Evolutionary conservation across 2,329 filamentous ascomycete genomes (phyloP), one percentile per base, ranked within the genome.

Genomic region (Bipolaris sorokiniana): DNA sequence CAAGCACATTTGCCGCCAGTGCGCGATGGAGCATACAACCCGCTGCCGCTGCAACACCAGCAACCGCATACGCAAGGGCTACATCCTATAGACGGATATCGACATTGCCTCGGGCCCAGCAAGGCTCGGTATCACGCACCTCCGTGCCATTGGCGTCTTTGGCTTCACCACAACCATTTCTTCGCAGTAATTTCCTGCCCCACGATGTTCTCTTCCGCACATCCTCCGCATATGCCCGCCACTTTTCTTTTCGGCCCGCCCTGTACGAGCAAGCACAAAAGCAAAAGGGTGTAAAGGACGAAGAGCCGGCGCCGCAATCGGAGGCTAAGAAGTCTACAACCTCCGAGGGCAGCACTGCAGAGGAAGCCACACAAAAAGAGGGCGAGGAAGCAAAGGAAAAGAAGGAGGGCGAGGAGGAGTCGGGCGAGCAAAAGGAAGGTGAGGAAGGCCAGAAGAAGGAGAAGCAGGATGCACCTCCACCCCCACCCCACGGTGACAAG

Each of bases 401-500:
- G 62, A 73, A 76, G 54, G 69, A 71, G 48, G 79, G 82, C 56
- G 76, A 83, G 48, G 76, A 83, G 38, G 76, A 79, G 48, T 65
- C 79, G 54, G 76, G 82, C 62, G 77, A 81, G 23, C 77, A 85
- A 51, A 79, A 78, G 31, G 77, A 79, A 58, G 75, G 79, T 42
- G 73, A 69, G 42, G 64, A 69, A 65, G 76, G 63, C 54, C 72
- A 72, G 83, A 88, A 73, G 86, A 91, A 70, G 44, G 87, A 73
- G 86, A 91, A 72, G 47, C 86, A 92, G 59, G 80, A 82, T 36
- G 78, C 86, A 26, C 89, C 93, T 11, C 91, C 94, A 20, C 94
- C 93, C 13, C 94, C 95, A n/a, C 94, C 93, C 18, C 95, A 99
- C 73, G 95, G 95, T 59, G 92, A 97, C 81, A 99, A 99, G 83